Base-by-base conservation (phyloP, 371 early-diverging fungal species). In the Conidiobolus incongruus region DNA sequence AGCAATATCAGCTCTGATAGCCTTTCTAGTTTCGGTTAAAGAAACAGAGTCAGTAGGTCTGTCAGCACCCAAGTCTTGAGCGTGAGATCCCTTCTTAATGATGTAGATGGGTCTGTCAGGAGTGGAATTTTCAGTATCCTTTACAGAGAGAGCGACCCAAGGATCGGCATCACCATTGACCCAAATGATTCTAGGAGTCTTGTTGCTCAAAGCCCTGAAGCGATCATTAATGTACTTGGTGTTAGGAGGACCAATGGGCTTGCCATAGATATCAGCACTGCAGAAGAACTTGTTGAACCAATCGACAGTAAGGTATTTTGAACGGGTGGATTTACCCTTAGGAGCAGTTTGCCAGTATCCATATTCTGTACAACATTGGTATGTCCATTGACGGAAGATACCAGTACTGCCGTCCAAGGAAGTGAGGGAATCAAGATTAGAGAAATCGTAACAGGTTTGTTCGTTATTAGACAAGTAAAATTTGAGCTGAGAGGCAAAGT, bases 1-100 rank as follows among this genome's bases (percentile, higher is more conserved):
- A 8, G 12, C 57, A 63, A 77, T 61, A 72, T 75, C 40, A 75
- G 75, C 56, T 74, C 75, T 57, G 77, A 81, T 60, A 65, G 65
- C 51, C 17, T 37, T 19, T 33, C 45, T 30, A 8, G 47, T 29
- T 7, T 42, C 26, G 20, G 20, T 23, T 20, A 51, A 34, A 17
- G 47, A 44, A 5, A 26, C 21, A 20, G 31, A 41, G 15, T 46
- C 51, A 29, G 16, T 13, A 22, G 47, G 32, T 10, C 23, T 24
- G 11, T 35, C 26, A 29, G 44, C n/a, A 31, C 26, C 20, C 10
- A 52, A 33, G 22, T 52, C 52, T 11, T 8, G 37, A 4, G 22
- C 36, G 17, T 52, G 52, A 30, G 44, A 39, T 12, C 45, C 52
- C 24, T 43, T 34, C 13, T 33, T 32, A 20, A 52, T 40, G 11